A percentile compares a stretch with the other conserved stretches of the same genome.
Evolutionary conservation across 495 filamentous ascomycete species (phyloP).

Genomic region (Xylaria intraflava): DNA sequence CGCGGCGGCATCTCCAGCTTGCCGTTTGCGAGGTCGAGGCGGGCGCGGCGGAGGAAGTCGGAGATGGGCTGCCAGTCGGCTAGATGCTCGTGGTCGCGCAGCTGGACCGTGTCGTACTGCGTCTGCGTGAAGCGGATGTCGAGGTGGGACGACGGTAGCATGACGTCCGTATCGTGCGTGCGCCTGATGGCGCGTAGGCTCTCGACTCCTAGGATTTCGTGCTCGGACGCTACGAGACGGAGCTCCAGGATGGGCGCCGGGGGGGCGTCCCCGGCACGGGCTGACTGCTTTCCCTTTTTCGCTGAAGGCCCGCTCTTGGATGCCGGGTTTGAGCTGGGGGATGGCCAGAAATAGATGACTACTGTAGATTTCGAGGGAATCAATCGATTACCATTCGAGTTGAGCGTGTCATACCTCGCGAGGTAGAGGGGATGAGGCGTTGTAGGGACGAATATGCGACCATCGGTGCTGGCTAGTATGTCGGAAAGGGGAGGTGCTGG

Average conservation of each 20-base stretch:
- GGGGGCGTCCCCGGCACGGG: slow-evolving; percentile 3
- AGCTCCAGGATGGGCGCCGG: slow-evolving; percentile 33
- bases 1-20: slow-evolving; percentile 32
- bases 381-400: neutral
- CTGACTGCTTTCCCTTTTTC: neutral
- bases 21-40: slow-evolving; percentile 28
- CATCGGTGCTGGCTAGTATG: slow-evolving; percentile 11
- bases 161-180: slow-evolving; percentile 19
- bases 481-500: slow-evolving; percentile 2
- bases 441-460: slow-evolving; percentile 16
- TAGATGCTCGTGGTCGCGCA: slow-evolving; percentile 8
- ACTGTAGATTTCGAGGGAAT: slow-evolving; percentile 9
- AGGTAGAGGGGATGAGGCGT: slow-evolving; percentile 22
- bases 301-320: neutral
- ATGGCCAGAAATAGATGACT: slow-evolving; percentile 18
- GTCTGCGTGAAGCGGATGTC: slow-evolving; percentile 38
- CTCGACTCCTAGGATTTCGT: slow-evolving; percentile 16
- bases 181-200: slow-evolving; percentile 18
- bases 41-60: slow-evolving; percentile 32
- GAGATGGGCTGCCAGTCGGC: slow-evolving; percentile 22
- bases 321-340: slow-evolving; percentile 10
- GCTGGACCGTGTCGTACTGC: slow-evolving; percentile 22
- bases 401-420: slow-evolving; percentile 8
- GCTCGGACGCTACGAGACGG: slow-evolving; percentile 24
- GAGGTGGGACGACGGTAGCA: slow-evolving; percentile 31